A percentile compares a stretch with the other conserved stretches of the same genome.
Conservation (phyloP, 352 stramenopile genomes). For the Phytophthora citricola region DNA sequence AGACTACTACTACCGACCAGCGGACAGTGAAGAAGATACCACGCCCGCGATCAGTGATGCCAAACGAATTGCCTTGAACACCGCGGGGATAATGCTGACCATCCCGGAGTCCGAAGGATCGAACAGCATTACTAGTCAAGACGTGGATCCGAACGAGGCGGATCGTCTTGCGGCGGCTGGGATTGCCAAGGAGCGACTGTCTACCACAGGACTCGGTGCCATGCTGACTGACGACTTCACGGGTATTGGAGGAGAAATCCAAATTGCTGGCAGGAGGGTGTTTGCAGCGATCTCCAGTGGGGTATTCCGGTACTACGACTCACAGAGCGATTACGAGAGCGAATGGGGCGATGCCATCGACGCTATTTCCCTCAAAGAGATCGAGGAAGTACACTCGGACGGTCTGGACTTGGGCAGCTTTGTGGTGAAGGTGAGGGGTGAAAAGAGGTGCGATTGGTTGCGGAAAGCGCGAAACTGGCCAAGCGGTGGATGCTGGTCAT, state of each 20-base stretch:
- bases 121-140: conserved; percentile 34
- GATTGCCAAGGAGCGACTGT: conserved; percentile 39
- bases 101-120: conserved; percentile 55
- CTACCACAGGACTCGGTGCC: conserved; percentile 31
- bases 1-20: conserved; percentile 80
- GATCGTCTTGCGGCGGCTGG: conserved; percentile 36
- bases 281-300: conserved; percentile 84
- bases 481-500: conserved; percentile 92
- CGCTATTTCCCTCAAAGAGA: conserved; percentile 78
- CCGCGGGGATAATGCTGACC: conserved; percentile 52
- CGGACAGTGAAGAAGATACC: conserved; percentile 30
- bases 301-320: conserved; percentile 90
- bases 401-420: conserved; percentile 76
- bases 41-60: conserved; percentile 31
- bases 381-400: conserved; percentile 83
- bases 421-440: conserved; percentile 74
- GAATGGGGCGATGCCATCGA: conserved; percentile 88
- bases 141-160: conserved; percentile 33
- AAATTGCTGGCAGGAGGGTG: conserved; percentile 64
- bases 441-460: conserved; percentile 78
- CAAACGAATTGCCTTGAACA: conserved; percentile 56
- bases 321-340: conserved; percentile 79
- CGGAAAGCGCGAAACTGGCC: conserved; percentile 67
- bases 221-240: conserved; percentile 54
- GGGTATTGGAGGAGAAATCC: conserved; percentile 69